A percentile compares a stretch with the other conserved stretches of the same genome.
phyloP scores from a whole-genome alignment of 1,284 basidiomycete species.

The Dichomitus squalens region DNA sequence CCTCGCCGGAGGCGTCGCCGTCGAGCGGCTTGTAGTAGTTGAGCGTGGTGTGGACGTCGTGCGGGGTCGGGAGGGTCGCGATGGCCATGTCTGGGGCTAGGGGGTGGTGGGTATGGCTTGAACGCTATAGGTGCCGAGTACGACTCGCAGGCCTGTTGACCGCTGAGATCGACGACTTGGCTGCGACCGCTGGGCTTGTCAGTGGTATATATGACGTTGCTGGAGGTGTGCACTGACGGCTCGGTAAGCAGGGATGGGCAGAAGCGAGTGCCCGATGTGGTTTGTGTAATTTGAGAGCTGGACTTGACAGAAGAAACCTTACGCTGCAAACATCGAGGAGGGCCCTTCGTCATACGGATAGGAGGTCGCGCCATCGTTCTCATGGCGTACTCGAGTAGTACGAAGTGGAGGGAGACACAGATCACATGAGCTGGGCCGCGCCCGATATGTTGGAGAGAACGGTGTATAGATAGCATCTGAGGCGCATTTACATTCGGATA shows the following conservation, averaged over 20 bases:
- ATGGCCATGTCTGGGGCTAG: conserved; percentile 5
- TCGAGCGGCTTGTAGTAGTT: conserved; percentile 28
- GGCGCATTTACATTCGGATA: too few relatives aligned
- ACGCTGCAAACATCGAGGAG: background rate
- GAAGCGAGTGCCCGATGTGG: background rate
- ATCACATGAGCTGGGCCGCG: background rate
- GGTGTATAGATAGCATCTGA: too few relatives aligned
- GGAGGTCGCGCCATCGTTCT: conserved; percentile 13
- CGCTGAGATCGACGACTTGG: background rate
- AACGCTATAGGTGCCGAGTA: background rate
- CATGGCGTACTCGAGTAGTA: background rate
- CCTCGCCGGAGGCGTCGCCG: conserved; percentile 21
- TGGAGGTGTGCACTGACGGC: background rate
- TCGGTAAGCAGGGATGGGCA: background rate
- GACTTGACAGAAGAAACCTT: too few relatives aligned
- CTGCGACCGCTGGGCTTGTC: background rate
- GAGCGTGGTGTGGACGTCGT: conserved; percentile 27
- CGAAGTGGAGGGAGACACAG: background rate
- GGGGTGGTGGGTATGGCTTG: background rate
- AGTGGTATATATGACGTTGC: background rate
- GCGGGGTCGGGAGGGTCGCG: conserved; percentile 17
- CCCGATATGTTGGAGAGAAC: too few relatives aligned
- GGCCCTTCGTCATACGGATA: conserved; percentile 5
- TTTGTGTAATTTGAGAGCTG: background rate
- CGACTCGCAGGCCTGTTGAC: background rate